Base-by-base conservation (phyloP, 2,329 filamentous ascomycete species). In the Gyromitra esculenta region DNA sequence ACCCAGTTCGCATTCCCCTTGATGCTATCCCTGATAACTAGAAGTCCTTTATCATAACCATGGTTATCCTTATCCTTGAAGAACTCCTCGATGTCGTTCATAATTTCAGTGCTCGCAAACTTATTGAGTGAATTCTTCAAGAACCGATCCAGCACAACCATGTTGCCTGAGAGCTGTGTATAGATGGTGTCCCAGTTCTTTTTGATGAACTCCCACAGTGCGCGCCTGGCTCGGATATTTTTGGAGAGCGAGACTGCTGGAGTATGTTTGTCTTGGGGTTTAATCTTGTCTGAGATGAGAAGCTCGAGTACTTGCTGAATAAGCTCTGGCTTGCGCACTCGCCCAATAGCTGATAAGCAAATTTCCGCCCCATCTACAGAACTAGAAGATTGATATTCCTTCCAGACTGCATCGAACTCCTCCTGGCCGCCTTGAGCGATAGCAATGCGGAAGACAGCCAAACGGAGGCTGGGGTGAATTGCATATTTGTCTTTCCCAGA, bases 291-390 rank as follows among this genome's bases (percentile, higher is more conserved):
- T 80, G 93, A 94, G 84, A 97, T 91, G 84, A 94, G 86, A 82
- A 97, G 88, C 84, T 91, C 81, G 86, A 91, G 82, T 87, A 90
- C 87, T 82, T 91, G 84, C 73, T 87, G 85, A 57, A 96, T 89
- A 39, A 97, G 85, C 8, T 89, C 88, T 0, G 86, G 82, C 71
- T 93, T 89, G 80, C 91, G 90, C 21, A 92, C 90, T 50, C 90
- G 89, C 43, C 94, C 93, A 57, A 99, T 87, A 2, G 92, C 89
- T 48, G 88, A 86, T 1, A 98, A 88, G 79, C 90, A 91, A 79
- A 97, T 92, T 80, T 97, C 94, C 84, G 94, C 96, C 81, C 94
- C 94, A 81, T 98, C 96, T 48, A 97, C 90, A 6, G 94, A 93
- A 67, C 91, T 91, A 11, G 93, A 96, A 65, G 87, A 90, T 78